Conservation (phyloP, 805 yeast species). For the Cyberlindnera saturnus region DNA sequence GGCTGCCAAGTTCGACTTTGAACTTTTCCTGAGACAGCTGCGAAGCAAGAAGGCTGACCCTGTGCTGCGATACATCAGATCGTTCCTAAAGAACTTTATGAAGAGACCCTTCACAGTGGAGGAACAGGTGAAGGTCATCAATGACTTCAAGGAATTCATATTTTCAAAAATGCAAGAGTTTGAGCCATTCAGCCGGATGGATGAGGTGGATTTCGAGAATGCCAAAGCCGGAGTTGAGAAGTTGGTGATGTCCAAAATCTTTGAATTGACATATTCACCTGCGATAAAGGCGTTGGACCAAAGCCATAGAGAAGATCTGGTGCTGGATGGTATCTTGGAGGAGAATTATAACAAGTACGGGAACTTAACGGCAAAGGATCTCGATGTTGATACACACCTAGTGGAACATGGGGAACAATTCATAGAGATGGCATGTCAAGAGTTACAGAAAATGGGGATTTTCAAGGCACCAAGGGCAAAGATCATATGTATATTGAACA, state of each 20-base stretch:
- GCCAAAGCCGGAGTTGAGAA: slow-evolving; percentile 91
- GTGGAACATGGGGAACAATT: slow-evolving; percentile 46
- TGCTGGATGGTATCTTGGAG: slow-evolving; percentile 48
- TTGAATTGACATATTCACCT: slow-evolving; percentile 76
- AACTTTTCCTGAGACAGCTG: slow-evolving; percentile 64
- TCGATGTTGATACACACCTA: slow-evolving; percentile 61
- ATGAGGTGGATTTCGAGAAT: slow-evolving; percentile 54
- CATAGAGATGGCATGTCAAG: slow-evolving; percentile 62
- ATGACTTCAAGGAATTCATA: slow-evolving; percentile 73
- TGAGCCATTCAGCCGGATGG: slow-evolving; percentile 72
- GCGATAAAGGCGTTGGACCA: slow-evolving; percentile 44
- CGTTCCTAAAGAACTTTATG: slow-evolving; percentile 71
- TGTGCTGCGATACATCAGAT: slow-evolving; percentile 74
- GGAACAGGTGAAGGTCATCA: slow-evolving; percentile 73
- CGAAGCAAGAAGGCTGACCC: slow-evolving; percentile 81
- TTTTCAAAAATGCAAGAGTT: slow-evolving; percentile 51
- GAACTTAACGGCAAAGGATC: slow-evolving; percentile 60
- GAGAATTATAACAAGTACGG: slow-evolving; percentile 53
- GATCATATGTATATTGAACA: slow-evolving; percentile 81
- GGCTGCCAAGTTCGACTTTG: slow-evolving; percentile 63
- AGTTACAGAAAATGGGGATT: slow-evolving; percentile 69
- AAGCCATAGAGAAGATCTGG: slow-evolving; percentile 58
- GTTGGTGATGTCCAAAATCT: slow-evolving; percentile 81
- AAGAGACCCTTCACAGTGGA: slow-evolving; percentile 57
- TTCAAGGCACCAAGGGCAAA: slow-evolving; percentile 95